A percentile compares a stretch with the other conserved stretches of the same genome.
These are phyloP conservation scores for Rhizopus stolonifer DNA, from an alignment of 371 early-diverging fungal genomes.

Conservation along the genomic window DNA sequence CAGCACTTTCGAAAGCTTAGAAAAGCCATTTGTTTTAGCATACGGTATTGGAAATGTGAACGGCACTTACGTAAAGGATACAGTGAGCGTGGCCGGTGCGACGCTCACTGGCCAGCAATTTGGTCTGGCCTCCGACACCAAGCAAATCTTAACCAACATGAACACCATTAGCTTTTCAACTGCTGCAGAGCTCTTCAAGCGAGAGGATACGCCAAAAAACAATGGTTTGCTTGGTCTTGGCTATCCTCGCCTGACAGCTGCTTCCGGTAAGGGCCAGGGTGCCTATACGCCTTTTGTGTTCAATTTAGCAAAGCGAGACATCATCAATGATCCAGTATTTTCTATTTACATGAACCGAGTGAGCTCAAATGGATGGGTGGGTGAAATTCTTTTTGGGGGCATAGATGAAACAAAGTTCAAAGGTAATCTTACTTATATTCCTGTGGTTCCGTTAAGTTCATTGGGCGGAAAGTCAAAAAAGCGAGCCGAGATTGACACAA, in stretches of 20 bases:
- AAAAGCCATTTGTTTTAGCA: slow-evolving; percentile 21
- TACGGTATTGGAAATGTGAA: slow-evolving; percentile 50
- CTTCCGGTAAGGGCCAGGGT: slow-evolving; percentile 20
- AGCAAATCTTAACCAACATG: slow-evolving; percentile 34
- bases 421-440: slow-evolving; percentile 51
- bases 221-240: slow-evolving; percentile 51
- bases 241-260: slow-evolving; percentile 38
- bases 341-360: slow-evolving; percentile 40
- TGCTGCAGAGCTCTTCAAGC: background rate
- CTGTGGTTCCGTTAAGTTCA: slow-evolving; percentile 26
- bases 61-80: slow-evolving; percentile 44
- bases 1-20: slow-evolving; percentile 28
- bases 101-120: slow-evolving; percentile 39
- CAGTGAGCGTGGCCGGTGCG: slow-evolving; percentile 34
- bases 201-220: slow-evolving; percentile 6
- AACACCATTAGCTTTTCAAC: slow-evolving; percentile 22
- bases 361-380: slow-evolving; percentile 33
- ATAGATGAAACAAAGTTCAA: slow-evolving; percentile 53
- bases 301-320: slow-evolving; percentile 31
- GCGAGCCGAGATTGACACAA: slow-evolving; percentile 4
- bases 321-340: slow-evolving; percentile 36
- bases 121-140: slow-evolving; percentile 32
- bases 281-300: slow-evolving; percentile 44
- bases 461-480: slow-evolving; percentile 6
- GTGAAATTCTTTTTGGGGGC: slow-evolving; percentile 63